Percentiles rank a stretch among this genome's conserved stretches.
Evolutionary conservation across 129 eudicot species (phyloP).

Genomic region (Escallonia rubra): DNA sequence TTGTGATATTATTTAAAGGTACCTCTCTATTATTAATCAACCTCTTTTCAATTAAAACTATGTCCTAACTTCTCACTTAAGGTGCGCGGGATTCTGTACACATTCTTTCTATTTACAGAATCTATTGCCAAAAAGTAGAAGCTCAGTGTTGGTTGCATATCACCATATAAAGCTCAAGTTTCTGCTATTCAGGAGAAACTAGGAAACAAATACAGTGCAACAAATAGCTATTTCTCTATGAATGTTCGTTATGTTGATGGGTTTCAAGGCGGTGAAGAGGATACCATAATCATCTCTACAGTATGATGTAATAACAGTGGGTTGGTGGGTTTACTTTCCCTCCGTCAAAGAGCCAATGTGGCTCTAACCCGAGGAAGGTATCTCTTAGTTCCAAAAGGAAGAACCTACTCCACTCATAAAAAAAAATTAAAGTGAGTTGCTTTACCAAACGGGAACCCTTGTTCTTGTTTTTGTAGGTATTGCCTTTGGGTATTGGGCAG

Average conservation of each 20-base stretch:
- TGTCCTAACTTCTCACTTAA: neutral
- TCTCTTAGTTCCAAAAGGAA: too few relatives aligned
- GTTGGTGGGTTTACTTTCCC: constrained; percentile 59
- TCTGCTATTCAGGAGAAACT: constrained; percentile 44
- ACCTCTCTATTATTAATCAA: neutral
- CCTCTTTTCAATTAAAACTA: too few relatives aligned
- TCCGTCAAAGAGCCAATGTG: constrained; percentile 54
- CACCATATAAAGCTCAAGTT: constrained; percentile 78
- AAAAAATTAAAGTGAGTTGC: too few relatives aligned
- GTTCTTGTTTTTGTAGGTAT: too few relatives aligned
- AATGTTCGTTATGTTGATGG: too few relatives aligned
- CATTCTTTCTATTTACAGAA: constrained; percentile 20
- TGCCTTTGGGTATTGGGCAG: constrained; percentile 79
- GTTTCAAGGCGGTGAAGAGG: too few relatives aligned
- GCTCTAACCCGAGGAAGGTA: constrained; percentile 83
- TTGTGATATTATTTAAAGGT: constrained; percentile 49
- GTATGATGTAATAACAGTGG: constrained; percentile 48
- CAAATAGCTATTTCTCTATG: too few relatives aligned
- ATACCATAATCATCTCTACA: too few relatives aligned
- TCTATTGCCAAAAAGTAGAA: constrained; percentile 21
- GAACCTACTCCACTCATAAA: too few relatives aligned
- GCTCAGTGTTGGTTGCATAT: constrained; percentile 61
- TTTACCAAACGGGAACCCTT: too few relatives aligned
- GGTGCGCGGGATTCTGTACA: neutral
- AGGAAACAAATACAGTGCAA: constrained; percentile 35